Percentiles rank a stretch among this genome's conserved stretches.
These are phyloP conservation scores for Stramenopiles sp. DNA, from an alignment of 352 stramenopile species.

Conservation along the genomic window DNA sequence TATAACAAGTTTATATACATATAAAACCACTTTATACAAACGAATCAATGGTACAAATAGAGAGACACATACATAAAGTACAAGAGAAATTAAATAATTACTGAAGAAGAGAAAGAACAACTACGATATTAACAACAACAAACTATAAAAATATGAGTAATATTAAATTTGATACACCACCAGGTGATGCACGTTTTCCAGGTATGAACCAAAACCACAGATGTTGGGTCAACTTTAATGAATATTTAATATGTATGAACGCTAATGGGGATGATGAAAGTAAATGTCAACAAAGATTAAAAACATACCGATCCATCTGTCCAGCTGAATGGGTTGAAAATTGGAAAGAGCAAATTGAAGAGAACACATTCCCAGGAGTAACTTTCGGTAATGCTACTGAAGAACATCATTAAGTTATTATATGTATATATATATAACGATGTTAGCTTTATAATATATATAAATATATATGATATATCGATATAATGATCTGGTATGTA, in stretches of 20 bases:
- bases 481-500: too few relatives aligned
- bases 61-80: too few relatives aligned
- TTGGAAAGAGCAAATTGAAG: constrained; percentile 13
- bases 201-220: neutral
- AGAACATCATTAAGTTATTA: too few relatives aligned
- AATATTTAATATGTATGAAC: neutral
- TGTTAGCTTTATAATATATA: too few relatives aligned
- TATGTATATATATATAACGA: too few relatives aligned
- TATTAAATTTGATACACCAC: neutral
- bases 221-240: neutral
- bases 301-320: neutral
- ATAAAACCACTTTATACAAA: too few relatives aligned
- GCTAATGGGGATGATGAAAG: neutral
- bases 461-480: too few relatives aligned
- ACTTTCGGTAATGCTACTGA: neutral
- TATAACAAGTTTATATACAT: too few relatives aligned
- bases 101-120: too few relatives aligned
- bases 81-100: too few relatives aligned
- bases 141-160: neutral
- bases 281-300: neutral
- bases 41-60: too few relatives aligned
- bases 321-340: constrained; percentile 13
- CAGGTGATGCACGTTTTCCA: neutral
- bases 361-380: constrained; percentile 5
- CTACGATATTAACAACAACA: too few relatives aligned